Evolutionary conservation across 768 basidiomycete genomes (phyloP).

Genomic region (Scleroderma bovista): DNA sequence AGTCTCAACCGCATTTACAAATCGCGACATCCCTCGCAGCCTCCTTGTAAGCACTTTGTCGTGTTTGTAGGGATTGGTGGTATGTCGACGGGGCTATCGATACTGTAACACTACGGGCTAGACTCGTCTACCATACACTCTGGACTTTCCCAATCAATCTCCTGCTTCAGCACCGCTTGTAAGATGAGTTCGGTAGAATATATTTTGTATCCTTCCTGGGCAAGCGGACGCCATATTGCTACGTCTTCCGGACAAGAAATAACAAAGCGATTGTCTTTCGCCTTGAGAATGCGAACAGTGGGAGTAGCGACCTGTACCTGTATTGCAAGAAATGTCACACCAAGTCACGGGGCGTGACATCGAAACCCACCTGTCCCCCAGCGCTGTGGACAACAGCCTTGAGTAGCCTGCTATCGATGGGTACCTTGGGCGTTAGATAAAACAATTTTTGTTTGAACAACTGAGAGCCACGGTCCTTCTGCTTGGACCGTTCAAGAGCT

Average conservation of each 20-base stretch:
- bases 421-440: constrained; percentile 67
- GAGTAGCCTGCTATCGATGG: constrained; percentile 53
- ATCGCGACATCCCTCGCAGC: too few relatives aligned
- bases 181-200: constrained; percentile 68
- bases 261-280: constrained; percentile 47
- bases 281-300: constrained; percentile 49
- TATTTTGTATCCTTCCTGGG: constrained; percentile 44
- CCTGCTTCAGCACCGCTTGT: constrained; percentile 57
- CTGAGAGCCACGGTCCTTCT: constrained; percentile 35
- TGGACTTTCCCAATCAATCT: constrained; percentile 56
- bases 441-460: constrained; percentile 64
- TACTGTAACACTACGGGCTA: not conserved
- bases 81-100: too few relatives aligned
- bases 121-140: constrained; percentile 16
- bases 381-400: constrained; percentile 63
- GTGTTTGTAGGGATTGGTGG: too few relatives aligned
- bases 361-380: constrained; percentile 58
- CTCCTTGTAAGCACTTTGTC: too few relatives aligned
- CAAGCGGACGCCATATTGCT: constrained; percentile 61
- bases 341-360: not conserved
- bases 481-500: constrained; percentile 54
- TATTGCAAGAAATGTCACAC: not conserved
- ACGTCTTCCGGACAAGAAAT: constrained; percentile 63
- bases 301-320: constrained; percentile 45
- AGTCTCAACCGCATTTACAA: too few relatives aligned